These are phyloP conservation scores for Suillus lakei DNA, from an alignment of 768 basidiomycete species.

Conservation along the genomic window DNA sequence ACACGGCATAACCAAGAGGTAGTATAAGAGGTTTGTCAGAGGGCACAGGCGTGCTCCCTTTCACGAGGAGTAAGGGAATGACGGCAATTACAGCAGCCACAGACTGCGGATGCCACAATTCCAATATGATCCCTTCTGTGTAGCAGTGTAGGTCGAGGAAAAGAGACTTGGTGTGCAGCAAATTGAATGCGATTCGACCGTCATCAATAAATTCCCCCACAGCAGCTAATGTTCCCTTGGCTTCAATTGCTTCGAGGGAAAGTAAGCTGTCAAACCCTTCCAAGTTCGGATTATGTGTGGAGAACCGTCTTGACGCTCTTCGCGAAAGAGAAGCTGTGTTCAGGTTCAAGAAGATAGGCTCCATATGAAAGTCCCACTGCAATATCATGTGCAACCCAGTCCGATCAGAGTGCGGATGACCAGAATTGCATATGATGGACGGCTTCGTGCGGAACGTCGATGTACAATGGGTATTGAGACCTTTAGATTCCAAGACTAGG, in stretches of 20 bases:
- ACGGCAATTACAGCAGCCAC: constrained; percentile 58
- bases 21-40: constrained; percentile 40
- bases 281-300: constrained; percentile 41
- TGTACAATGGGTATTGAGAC: constrained; percentile 46
- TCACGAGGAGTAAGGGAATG: constrained; percentile 41
- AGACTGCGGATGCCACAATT: constrained; percentile 69
- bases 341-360: constrained; percentile 60
- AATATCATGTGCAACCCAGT: constrained; percentile 52
- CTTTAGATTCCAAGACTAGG: constrained; percentile 61
- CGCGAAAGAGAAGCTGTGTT: constrained; percentile 27
- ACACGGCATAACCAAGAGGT: constrained; percentile 58
- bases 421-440: constrained; percentile 18
- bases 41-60: constrained; percentile 15
- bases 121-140: constrained; percentile 62
- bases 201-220: constrained; percentile 57
- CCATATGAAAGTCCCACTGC: constrained; percentile 45
- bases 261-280: constrained; percentile 52
- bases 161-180: constrained; percentile 47
- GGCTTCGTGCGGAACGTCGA: constrained; percentile 45
- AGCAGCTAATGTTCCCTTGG: constrained; percentile 47
- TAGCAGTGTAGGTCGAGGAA: constrained; percentile 52
- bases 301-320: constrained; percentile 34
- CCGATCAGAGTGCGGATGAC: constrained; percentile 32
- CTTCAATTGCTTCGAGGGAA: constrained; percentile 61
- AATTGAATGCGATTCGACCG: constrained; percentile 39